Conservation (phyloP, 176 grass and related monocot genomes). For the Typha latifolia region DNA sequence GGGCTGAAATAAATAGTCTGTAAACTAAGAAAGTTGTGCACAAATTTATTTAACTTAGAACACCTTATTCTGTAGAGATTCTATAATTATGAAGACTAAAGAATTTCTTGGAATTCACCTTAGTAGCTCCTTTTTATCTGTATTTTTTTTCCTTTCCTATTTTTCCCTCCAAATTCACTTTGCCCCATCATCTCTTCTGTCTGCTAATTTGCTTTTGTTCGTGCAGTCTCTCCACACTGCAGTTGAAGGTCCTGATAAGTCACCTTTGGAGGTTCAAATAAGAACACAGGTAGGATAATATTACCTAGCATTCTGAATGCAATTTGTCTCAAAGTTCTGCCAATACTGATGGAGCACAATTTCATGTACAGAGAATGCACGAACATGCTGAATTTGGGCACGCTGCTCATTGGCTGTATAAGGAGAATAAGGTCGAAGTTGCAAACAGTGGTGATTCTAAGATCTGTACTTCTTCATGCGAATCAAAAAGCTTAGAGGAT, state of each 20-base stretch:
- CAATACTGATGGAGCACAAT: constrained; percentile 27
- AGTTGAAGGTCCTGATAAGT: constrained; percentile 80
- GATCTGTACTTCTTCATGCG: constrained; percentile 31
- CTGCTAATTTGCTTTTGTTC: constrained; percentile 20
- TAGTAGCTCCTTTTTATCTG: background rate
- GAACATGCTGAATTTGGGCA: constrained; percentile 87
- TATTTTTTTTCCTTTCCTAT: background rate
- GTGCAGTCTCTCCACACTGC: constrained; percentile 88
- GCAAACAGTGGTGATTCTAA: constrained; percentile 39
- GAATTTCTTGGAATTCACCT: background rate
- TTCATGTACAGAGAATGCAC: constrained; percentile 66
- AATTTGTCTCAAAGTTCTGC: constrained; percentile 22
- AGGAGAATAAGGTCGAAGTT: constrained; percentile 59
- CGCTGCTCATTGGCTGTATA: constrained; percentile 97
- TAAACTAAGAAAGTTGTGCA: too few relatives aligned
- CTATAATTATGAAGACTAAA: background rate
- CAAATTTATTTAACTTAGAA: too few relatives aligned
- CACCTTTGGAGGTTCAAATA: constrained; percentile 91
- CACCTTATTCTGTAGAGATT: too few relatives aligned
- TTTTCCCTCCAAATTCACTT: background rate
- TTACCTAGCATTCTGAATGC: background rate
- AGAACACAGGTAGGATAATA: constrained; percentile 62
- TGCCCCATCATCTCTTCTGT: background rate
- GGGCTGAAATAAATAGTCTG: too few relatives aligned
- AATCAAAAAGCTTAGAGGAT: constrained; percentile 61